Evolutionary conservation across 345 rosid genomes (phyloP).

Genomic region (Draba incana): DNA sequence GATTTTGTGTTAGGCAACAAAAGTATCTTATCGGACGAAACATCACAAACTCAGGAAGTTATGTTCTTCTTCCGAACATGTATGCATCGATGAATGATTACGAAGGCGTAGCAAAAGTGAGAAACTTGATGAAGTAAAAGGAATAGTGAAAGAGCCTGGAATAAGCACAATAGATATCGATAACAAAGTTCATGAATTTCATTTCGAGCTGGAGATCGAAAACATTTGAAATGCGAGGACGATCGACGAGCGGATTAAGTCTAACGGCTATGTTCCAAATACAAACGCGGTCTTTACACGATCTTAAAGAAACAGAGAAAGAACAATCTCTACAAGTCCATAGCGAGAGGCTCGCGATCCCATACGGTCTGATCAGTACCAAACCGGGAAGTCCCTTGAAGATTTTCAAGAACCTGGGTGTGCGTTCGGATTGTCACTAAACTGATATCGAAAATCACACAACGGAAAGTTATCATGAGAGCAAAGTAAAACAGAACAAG

Average conservation of each 20-base stretch:
- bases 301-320: slow-evolving; percentile 53
- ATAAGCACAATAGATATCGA: slow-evolving; percentile 65
- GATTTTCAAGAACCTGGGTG: slow-evolving; percentile 69
- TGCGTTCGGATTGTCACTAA: slow-evolving; percentile 74
- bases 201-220: slow-evolving; percentile 52
- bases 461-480: slow-evolving; percentile 68
- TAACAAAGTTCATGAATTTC: slow-evolving; percentile 60
- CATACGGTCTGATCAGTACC: slow-evolving; percentile 68
- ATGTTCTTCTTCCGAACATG: slow-evolving; percentile 65
- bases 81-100: slow-evolving; percentile 64
- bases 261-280: slow-evolving; percentile 44
- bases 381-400: slow-evolving; percentile 55
- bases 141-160: slow-evolving; percentile 67
- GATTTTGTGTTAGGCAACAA: slow-evolving; percentile 61
- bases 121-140: slow-evolving; percentile 74
- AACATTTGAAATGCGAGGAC: slow-evolving; percentile 51
- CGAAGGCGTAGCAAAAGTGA: slow-evolving; percentile 60
- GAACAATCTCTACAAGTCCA: slow-evolving; percentile 66
- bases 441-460: slow-evolving; percentile 60
- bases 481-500: slow-evolving; percentile 4
- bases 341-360: slow-evolving; percentile 73
- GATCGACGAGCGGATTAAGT: slow-evolving; percentile 42
- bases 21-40: slow-evolving; percentile 53
- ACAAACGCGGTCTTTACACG: slow-evolving; percentile 56
- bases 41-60: slow-evolving; percentile 65